Evolutionary conservation across 441 rosid species (phyloP).

Genomic region (Croton laevigatus): DNA sequence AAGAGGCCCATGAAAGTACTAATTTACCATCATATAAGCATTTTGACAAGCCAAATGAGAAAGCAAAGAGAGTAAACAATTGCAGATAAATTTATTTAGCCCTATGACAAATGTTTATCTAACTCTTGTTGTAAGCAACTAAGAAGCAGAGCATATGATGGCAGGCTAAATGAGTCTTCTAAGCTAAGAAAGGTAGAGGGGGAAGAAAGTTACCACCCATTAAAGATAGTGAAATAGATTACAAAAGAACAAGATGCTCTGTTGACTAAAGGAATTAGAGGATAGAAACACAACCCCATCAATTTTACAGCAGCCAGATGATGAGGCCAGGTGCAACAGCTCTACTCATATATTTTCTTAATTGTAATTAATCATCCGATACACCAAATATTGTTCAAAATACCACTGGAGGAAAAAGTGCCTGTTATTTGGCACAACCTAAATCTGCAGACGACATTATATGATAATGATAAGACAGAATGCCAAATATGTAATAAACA

Average conservation of each 20-base stretch:
- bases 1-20: not conserved
- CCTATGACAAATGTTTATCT: not conserved
- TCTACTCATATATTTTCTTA: constrained; percentile 2
- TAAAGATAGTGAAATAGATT: constrained; percentile 9
- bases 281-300: constrained; percentile 15
- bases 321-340: constrained; percentile 24
- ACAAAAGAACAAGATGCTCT: constrained; percentile 5
- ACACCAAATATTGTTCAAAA: constrained; percentile 16
- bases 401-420: constrained; percentile 20
- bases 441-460: constrained; percentile 31
- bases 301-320: constrained; percentile 8
- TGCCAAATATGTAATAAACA: constrained; percentile 4
- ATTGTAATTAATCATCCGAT: constrained; percentile 18
- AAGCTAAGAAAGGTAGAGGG: not conserved
- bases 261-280: not conserved
- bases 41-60: not conserved
- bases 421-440: constrained; percentile 17
- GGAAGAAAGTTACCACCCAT: not conserved
- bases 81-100: not conserved
- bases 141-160: not conserved
- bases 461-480: constrained; percentile 14
- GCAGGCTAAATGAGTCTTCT: not conserved
- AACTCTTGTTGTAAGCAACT: not conserved
- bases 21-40: constrained; percentile 7
- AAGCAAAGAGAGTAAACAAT: not conserved